Percentiles rank a stretch among this genome's conserved stretches.
Conservation (phyloP, 2,329 filamentous ascomycete species). For the Fusarium concolor region DNA sequence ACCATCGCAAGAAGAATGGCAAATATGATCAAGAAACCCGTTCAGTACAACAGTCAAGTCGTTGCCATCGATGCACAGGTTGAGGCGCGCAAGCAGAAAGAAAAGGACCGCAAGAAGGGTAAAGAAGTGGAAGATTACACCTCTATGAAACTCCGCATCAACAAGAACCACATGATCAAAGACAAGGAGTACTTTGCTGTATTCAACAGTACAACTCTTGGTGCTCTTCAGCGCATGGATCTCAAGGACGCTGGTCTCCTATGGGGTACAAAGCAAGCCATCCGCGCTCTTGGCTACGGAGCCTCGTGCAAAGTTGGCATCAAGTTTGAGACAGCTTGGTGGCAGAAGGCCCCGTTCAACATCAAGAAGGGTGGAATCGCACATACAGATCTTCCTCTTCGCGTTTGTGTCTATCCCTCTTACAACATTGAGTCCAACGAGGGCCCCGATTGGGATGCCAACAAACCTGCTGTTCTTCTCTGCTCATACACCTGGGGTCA, state of each 20-base stretch:
- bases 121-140: background rate
- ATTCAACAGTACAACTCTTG: constrained; percentile 36
- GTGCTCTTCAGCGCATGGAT: constrained; percentile 33
- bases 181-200: constrained; percentile 36
- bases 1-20: constrained; percentile 29
- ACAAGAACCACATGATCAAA: background rate
- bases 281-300: constrained; percentile 48
- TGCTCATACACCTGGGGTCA: constrained; percentile 41
- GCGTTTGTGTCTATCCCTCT: constrained; percentile 50
- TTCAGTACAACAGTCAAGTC: constrained; percentile 28
- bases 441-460: background rate
- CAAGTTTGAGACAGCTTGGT: constrained; percentile 51
- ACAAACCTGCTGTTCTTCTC: constrained; percentile 30
- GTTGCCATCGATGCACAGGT: constrained; percentile 29
- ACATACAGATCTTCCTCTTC: constrained; percentile 48
- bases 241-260: constrained; percentile 42
- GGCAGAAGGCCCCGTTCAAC: constrained; percentile 16
- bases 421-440: constrained; percentile 38
- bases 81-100: background rate
- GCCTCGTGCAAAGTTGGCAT: constrained; percentile 48
- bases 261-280: constrained; percentile 48
- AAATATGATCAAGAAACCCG: background rate
- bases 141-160: constrained; percentile 9
- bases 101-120: too few species aligned
- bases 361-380: constrained; percentile 22